Evolutionary conservation across 106 monocot genomes (phyloP).

Genomic region (Dendrobium huoshanense): DNA sequence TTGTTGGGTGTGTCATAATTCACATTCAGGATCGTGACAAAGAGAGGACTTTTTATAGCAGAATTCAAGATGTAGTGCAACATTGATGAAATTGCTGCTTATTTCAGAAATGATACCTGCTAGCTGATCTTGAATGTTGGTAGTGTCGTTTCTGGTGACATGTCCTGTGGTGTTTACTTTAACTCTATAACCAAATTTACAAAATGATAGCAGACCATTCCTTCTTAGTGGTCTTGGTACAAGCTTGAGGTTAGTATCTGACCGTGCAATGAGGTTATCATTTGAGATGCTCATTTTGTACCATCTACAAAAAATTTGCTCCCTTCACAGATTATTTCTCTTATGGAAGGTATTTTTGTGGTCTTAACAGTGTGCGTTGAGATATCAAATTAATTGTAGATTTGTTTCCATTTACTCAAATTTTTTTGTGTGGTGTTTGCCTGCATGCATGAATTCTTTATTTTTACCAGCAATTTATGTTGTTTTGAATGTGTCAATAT

Average conservation of each 20-base stretch:
- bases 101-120: slow-evolving; percentile 41
- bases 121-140: slow-evolving; percentile 34
- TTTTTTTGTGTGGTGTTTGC: neutral
- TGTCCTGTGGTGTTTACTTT: slow-evolving; percentile 28
- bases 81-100: slow-evolving; percentile 48
- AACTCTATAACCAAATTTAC: slow-evolving; percentile 22
- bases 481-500: neutral
- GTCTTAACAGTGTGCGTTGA: neutral
- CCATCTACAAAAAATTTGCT: neutral
- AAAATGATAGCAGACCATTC: slow-evolving; percentile 20
- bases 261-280: slow-evolving; percentile 3
- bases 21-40: slow-evolving; percentile 72
- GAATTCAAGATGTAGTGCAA: slow-evolving; percentile 64
- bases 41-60: slow-evolving; percentile 60
- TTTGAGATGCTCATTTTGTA: slow-evolving; percentile 5
- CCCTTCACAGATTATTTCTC: neutral
- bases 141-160: slow-evolving; percentile 43
- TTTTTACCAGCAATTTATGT: neutral
- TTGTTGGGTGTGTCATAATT: slow-evolving; percentile 88
- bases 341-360: neutral
- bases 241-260: slow-evolving; percentile 14
- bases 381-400: neutral
- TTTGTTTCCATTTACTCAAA: neutral
- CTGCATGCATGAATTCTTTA: neutral
- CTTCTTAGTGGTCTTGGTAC: slow-evolving; percentile 12